phyloP scores from a whole-genome alignment of 2,329 filamentous ascomycete genomes.

The Herpotrichia juniperi region DNA sequence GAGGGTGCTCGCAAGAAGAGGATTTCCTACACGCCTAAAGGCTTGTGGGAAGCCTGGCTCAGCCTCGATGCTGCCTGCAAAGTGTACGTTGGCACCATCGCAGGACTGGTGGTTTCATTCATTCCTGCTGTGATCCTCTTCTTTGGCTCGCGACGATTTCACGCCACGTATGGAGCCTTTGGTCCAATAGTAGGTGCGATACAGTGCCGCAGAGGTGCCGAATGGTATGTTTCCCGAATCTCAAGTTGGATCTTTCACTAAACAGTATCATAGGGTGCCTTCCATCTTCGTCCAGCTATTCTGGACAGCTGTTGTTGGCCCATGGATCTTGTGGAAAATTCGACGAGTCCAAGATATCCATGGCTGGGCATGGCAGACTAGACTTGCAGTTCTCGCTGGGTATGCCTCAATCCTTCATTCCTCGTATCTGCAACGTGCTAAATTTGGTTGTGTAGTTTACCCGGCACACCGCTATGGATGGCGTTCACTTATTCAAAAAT shows the following conservation, averaged over 20 bases:
- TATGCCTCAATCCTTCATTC: constrained; percentile 15
- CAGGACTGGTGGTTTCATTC: constrained; percentile 50
- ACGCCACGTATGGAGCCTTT: constrained; percentile 61
- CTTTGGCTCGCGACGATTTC: constrained; percentile 69
- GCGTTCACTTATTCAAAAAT: constrained; percentile 42
- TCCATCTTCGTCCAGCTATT: constrained; percentile 46
- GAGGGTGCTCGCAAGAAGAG: constrained; percentile 42
- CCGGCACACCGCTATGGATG: constrained; percentile 46
- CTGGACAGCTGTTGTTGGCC: constrained; percentile 43
- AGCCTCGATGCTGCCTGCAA: constrained; percentile 40
- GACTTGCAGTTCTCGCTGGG: constrained; percentile 45
- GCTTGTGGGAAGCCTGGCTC: constrained; percentile 36
- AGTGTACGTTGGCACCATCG: constrained; percentile 37
- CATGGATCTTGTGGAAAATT: constrained; percentile 47
- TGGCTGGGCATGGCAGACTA: constrained; percentile 47
- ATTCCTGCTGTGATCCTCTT: constrained; percentile 65
- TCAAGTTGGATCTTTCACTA: constrained; percentile 2
- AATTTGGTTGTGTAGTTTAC: constrained; percentile 31
- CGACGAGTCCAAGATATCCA: constrained; percentile 44
- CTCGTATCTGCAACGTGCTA: constrained; percentile 17
- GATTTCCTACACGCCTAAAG: constrained; percentile 33
- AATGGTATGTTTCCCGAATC: constrained; percentile 59
- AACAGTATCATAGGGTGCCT: constrained; percentile 35
- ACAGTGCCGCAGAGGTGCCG: constrained; percentile 61
- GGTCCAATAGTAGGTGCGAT: constrained; percentile 54